Evolutionary conservation across 2,329 filamentous ascomycete genomes (phyloP).

Genomic region (Fusarium nurragi): DNA sequence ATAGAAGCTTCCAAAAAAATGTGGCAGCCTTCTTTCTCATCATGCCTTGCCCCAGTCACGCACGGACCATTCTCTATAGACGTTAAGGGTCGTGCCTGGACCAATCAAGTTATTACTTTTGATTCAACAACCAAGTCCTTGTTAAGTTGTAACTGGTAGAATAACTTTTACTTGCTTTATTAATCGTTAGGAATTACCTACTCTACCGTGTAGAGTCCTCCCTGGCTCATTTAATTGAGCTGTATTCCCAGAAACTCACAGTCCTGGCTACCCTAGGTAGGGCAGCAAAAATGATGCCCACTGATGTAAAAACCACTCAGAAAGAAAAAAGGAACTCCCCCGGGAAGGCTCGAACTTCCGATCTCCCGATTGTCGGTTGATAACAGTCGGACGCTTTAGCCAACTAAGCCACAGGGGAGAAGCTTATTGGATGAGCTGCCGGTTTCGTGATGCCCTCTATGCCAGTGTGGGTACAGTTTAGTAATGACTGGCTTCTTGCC

Average conservation of each 20-base stretch:
- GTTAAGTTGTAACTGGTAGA: background rate
- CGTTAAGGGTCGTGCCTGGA: slow-evolving; percentile 13
- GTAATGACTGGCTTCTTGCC: background rate
- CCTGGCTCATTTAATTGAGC: background rate
- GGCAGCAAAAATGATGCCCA: slow-evolving; percentile 13
- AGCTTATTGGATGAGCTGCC: slow-evolving; percentile 2
- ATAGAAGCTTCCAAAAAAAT: slow-evolving; percentile 61
- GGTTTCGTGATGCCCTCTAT: background rate
- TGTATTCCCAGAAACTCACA: background rate
- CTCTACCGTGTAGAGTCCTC: background rate
- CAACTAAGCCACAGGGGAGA: slow-evolving; percentile 41
- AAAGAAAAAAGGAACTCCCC: slow-evolving; percentile 25
- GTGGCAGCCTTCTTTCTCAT: slow-evolving; percentile 55
- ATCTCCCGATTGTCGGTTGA: slow-evolving; percentile 41
- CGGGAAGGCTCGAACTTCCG: slow-evolving; percentile 46
- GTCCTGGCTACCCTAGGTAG: background rate
- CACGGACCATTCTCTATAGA: slow-evolving; percentile 42
- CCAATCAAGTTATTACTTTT: slow-evolving; percentile 24
- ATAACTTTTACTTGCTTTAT: background rate
- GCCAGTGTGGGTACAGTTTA: too few species aligned
- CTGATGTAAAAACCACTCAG: background rate
- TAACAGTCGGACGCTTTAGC: slow-evolving; percentile 42
- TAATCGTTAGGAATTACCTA: background rate
- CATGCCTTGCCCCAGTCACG: slow-evolving; percentile 43
- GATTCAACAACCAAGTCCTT: slow-evolving; percentile 4